These are phyloP conservation scores for Allium cepa DNA, from an alignment of 106 monocot species.

Conservation along the genomic window DNA sequence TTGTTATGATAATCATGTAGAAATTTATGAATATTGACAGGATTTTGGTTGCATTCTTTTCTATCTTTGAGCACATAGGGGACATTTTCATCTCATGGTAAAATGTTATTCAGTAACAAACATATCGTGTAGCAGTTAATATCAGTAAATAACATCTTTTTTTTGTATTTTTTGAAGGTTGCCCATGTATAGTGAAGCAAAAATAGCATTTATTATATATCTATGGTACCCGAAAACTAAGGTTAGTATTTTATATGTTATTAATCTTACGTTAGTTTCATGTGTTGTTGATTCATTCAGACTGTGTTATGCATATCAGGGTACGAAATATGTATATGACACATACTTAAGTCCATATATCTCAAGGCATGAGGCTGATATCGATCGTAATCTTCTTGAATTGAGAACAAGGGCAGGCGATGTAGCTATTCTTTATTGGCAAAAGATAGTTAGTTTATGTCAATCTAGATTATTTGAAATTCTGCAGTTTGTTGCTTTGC, in stretches of 20 bases:
- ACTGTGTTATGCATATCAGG: conserved; percentile 23
- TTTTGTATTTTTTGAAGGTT: conserved; percentile 39
- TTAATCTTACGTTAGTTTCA: neutral
- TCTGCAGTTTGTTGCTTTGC: conserved; percentile 66
- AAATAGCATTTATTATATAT: conserved; percentile 82
- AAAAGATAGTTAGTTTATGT: conserved; percentile 45
- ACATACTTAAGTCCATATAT: conserved; percentile 64
- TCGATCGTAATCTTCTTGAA: conserved; percentile 52
- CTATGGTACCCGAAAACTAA: conserved; percentile 86
- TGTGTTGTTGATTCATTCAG: too few relatives aligned
- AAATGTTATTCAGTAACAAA: neutral
- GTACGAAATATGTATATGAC: conserved; percentile 73
- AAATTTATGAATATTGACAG: conserved; percentile 15
- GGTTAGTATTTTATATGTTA: conserved; percentile 20
- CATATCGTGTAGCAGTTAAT: neutral
- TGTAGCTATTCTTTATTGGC: conserved; percentile 36
- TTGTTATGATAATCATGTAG: neutral
- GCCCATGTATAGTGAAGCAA: conserved; percentile 93
- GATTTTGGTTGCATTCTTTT: conserved; percentile 74
- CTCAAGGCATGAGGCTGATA: conserved; percentile 46
- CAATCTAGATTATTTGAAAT: conserved; percentile 65
- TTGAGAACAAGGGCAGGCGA: conserved; percentile 46
- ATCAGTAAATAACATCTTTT: neutral
- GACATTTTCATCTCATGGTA: conserved; percentile 79
- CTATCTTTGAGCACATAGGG: conserved; percentile 70